These are phyloP conservation scores for Hypoxylon fuscum DNA, from an alignment of 495 filamentous ascomycete species.

Conservation along the genomic window DNA sequence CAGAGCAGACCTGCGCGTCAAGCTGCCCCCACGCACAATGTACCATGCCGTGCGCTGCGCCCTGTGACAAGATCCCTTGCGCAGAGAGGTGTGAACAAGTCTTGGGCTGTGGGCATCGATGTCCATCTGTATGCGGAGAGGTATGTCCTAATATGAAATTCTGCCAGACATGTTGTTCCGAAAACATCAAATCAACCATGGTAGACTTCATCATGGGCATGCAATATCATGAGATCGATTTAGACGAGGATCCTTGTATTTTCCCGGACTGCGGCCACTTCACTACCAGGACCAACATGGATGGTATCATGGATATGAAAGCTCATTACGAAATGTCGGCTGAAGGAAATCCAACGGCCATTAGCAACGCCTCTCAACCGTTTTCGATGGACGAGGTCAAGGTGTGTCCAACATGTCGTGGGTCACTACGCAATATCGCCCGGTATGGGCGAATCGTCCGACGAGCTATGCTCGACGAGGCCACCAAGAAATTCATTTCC, in stretches of 20 bases:
- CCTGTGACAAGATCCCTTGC: slow-evolving; percentile 75
- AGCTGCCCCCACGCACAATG: slow-evolving; percentile 66
- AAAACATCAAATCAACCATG: slow-evolving; percentile 52
- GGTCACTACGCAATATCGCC: slow-evolving; percentile 67
- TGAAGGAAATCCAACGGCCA: slow-evolving; percentile 51
- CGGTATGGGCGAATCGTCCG: slow-evolving; percentile 74
- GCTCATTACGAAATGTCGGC: slow-evolving; percentile 64
- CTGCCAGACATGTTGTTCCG: slow-evolving; percentile 65
- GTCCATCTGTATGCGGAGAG: slow-evolving; percentile 75
- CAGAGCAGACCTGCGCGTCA: slow-evolving; percentile 63
- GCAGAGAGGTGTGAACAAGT: slow-evolving; percentile 65
- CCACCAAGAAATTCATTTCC: slow-evolving; percentile 72
- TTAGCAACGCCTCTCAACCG: slow-evolving; percentile 55
- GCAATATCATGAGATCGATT: slow-evolving; percentile 65
- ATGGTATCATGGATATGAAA: slow-evolving; percentile 70
- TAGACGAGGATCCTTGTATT: slow-evolving; percentile 68
- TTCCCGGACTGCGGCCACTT: slow-evolving; percentile 76
- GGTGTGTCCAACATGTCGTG: slow-evolving; percentile 70
- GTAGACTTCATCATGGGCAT: slow-evolving; percentile 66
- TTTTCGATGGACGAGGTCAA: slow-evolving; percentile 65
- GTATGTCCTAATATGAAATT: slow-evolving; percentile 61
- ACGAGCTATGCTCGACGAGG: slow-evolving; percentile 70
- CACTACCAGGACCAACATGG: slow-evolving; percentile 68
- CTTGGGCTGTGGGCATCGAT: slow-evolving; percentile 71
- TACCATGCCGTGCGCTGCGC: slow-evolving; percentile 75